Percentiles rank a stretch among this genome's conserved stretches.
Evolutionary conservation across 352 stramenopile genomes (phyloP).

Genomic region (Globisporangium nagaii): DNA sequence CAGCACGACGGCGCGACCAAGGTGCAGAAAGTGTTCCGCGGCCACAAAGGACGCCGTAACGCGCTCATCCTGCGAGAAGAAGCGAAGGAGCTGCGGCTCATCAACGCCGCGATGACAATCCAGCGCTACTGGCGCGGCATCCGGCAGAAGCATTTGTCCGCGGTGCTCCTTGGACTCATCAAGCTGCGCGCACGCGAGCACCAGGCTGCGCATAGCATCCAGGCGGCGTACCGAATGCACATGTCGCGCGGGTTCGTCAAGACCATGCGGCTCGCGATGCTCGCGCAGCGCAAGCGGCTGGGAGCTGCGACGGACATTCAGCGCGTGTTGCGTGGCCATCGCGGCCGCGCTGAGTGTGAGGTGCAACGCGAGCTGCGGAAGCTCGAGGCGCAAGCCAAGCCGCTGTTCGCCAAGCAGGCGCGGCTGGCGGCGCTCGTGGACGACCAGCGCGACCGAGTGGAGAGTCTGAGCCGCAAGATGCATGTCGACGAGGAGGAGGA

Average conservation of each 20-base stretch:
- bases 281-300: constrained; percentile 34
- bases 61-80: constrained; percentile 32
- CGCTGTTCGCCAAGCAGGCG: constrained; percentile 57
- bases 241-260: constrained; percentile 56
- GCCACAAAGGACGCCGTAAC: constrained; percentile 40
- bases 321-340: constrained; percentile 72
- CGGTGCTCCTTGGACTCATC: constrained; percentile 63
- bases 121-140: constrained; percentile 74
- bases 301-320: constrained; percentile 63
- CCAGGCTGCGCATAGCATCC: constrained; percentile 49
- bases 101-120: constrained; percentile 64
- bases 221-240: constrained; percentile 56
- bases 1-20: constrained; percentile 40
- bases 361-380: constrained; percentile 68
- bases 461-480: constrained; percentile 30
- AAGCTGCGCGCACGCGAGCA: constrained; percentile 59
- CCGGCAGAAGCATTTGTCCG: constrained; percentile 67
- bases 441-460: constrained; percentile 50
- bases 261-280: constrained; percentile 43
- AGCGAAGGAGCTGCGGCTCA: constrained; percentile 24
- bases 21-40: constrained; percentile 74
- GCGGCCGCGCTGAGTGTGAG: constrained; percentile 58
- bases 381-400: constrained; percentile 67
- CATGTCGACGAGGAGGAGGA: constrained; percentile 48
- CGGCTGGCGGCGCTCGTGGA: constrained; percentile 32